Evolutionary conservation across 2,329 filamentous ascomycete genomes (phyloP).

Genomic region (Tolypocladium album): DNA sequence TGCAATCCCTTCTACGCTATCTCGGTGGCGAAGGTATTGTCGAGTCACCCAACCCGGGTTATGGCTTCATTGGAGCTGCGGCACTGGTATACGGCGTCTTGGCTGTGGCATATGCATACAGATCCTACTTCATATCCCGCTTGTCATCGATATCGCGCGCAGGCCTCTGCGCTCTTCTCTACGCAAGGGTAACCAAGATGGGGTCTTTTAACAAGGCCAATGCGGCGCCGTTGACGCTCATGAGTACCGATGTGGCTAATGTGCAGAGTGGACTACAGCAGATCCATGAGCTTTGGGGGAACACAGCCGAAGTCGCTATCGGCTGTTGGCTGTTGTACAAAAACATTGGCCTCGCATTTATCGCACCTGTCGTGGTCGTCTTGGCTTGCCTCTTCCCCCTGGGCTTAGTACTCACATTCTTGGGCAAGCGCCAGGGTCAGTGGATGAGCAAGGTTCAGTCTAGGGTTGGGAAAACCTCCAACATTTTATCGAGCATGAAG

Average conservation of each 20-base stretch:
- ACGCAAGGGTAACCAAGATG: not conserved
- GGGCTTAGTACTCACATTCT: not conserved
- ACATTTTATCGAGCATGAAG: not conserved
- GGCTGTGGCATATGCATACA: not conserved
- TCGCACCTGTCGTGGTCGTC: not conserved
- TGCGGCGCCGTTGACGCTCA: not conserved
- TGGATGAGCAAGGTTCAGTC: not conserved
- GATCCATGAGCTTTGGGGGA: not conserved
- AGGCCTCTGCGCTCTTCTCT: no score
- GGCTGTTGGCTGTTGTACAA: not conserved
- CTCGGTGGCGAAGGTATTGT: accelerated
- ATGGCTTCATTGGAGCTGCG: not conserved
- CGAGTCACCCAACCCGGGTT: not conserved
- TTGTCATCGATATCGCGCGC: no score
- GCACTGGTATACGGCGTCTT: not conserved
- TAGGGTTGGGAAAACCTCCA: not conserved
- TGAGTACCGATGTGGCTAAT: not conserved
- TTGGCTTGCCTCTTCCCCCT: not conserved
- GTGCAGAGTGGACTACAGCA: not conserved
- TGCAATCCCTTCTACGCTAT: not conserved
- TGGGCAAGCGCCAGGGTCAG: not conserved
- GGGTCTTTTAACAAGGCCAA: not conserved
- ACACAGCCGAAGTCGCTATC: not conserved
- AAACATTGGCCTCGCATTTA: not conserved
- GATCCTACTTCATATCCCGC: no score